These are phyloP conservation scores for Metahyphopichia silvanorum DNA, from an alignment of 805 yeast species.

Conservation along the genomic window DNA sequence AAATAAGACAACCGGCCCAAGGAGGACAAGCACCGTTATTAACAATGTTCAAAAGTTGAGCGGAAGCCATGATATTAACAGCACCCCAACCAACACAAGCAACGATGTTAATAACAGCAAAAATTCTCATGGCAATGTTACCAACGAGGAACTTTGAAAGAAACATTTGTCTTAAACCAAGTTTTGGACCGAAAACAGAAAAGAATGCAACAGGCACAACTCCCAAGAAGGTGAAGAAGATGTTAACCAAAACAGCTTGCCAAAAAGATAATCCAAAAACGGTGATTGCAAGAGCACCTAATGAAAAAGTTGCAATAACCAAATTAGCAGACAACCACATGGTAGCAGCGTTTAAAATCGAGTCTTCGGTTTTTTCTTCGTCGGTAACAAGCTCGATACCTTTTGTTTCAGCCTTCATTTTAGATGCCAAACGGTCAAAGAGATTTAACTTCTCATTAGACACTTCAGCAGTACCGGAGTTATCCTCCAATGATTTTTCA, in stretches of 20 bases:
- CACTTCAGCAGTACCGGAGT: slow-evolving; percentile 21
- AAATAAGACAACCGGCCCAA: slow-evolving; percentile 84
- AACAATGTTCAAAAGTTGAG: slow-evolving; percentile 76
- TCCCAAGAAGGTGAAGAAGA: slow-evolving; percentile 75
- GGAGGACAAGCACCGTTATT: slow-evolving; percentile 70
- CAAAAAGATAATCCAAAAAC: slow-evolving; percentile 70
- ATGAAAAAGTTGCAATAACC: slow-evolving; percentile 77
- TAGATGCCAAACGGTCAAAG: slow-evolving; percentile 29
- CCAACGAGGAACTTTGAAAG: slow-evolving; percentile 78
- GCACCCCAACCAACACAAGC: slow-evolving; percentile 97
- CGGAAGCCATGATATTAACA: slow-evolving; percentile 85
- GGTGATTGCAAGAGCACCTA: slow-evolving; percentile 63
- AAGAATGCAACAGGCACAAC: slow-evolving; percentile 76
- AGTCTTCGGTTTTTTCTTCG: slow-evolving; percentile 68
- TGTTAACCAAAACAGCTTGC: slow-evolving; percentile 60
- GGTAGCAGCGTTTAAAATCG: slow-evolving; percentile 67
- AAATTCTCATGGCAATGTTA: slow-evolving; percentile 67
- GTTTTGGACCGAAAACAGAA: slow-evolving; percentile 77
- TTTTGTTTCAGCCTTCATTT: slow-evolving; percentile 45
- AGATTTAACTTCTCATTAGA: slow-evolving; percentile 20
- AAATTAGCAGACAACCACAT: slow-evolving; percentile 92
- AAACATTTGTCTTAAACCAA: slow-evolving; percentile 87
- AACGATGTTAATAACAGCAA: slow-evolving; percentile 71
- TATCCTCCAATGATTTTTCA: slow-evolving; percentile 21
- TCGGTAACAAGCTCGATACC: slow-evolving; percentile 84